These are phyloP conservation scores for Neurospora tetrasperma DNA, from an alignment of 495 filamentous ascomycete species.

Conservation along the genomic window DNA sequence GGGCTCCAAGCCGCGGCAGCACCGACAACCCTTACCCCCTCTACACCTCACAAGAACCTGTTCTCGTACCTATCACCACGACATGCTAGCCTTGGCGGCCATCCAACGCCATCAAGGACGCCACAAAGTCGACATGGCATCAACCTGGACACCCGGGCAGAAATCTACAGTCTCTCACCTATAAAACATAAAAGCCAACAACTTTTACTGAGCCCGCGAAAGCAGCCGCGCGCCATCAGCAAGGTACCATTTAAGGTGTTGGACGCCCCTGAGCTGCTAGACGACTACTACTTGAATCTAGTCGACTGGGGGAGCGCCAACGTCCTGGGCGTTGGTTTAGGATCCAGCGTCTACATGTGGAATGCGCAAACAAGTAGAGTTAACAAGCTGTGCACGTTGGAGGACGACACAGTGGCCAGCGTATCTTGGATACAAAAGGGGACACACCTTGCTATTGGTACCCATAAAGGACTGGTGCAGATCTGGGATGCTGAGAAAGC, in stretches of 20 bases:
- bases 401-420: constrained; percentile 89
- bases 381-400: constrained; percentile 84
- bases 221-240: constrained; percentile 77
- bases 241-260: constrained; percentile 97
- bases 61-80: constrained; percentile 86
- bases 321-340: constrained; percentile 82
- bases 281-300: constrained; percentile 95
- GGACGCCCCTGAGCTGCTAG: constrained; percentile 89
- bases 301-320: constrained; percentile 98
- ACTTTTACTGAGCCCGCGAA: constrained; percentile 80
- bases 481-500: constrained; percentile 93
- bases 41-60: constrained; percentile 93
- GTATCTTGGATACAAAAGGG: constrained; percentile 97
- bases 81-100: constrained; percentile 52
- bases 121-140: constrained; percentile 76
- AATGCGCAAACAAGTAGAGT: constrained; percentile 79
- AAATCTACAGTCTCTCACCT: constrained; percentile 88
- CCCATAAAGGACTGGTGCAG: constrained; percentile 83
- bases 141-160: constrained; percentile 77
- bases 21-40: constrained; percentile 67
- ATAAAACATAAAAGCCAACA: constrained; percentile 83
- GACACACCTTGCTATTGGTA: constrained; percentile 90
- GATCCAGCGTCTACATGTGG: constrained; percentile 98
- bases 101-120: constrained; percentile 79
- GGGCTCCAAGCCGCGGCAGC: constrained; percentile 41